Conservation (phyloP, 129 eudicot genomes). For the Erigeron canadensis region DNA sequence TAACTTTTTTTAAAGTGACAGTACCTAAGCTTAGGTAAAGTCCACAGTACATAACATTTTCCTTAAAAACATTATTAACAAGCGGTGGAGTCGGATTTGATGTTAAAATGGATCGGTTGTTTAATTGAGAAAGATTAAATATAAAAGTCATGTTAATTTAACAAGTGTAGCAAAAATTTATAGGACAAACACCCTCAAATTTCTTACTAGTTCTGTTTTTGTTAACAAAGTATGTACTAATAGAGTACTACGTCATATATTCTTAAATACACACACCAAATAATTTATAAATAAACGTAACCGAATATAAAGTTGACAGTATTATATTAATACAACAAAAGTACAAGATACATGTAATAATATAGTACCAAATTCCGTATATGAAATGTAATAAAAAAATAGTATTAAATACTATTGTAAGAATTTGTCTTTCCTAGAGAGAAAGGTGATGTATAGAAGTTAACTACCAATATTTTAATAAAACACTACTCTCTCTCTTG, state of each 20-base stretch:
- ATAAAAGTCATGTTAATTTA: too few species aligned
- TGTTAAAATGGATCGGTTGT: too few species aligned
- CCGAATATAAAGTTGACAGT: constrained; percentile 3
- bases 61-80: too few species aligned
- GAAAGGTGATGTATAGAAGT: constrained; percentile 36
- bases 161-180: too few species aligned
- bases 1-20: too few species aligned
- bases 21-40: too few species aligned
- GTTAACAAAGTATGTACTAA: too few species aligned
- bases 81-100: too few species aligned
- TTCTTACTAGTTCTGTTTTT: too few species aligned
- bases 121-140: too few species aligned
- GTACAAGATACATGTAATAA: not conserved
- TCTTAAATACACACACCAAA: constrained; percentile 17
- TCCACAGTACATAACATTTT: too few species aligned
- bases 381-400: constrained; percentile 10
- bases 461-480: constrained; percentile 33
- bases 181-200: too few species aligned
- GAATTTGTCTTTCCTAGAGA: constrained; percentile 31
- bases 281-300: not conserved
- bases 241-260: constrained; percentile 41
- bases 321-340: not conserved
- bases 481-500: not conserved
- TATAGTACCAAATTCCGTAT: constrained; percentile 22
- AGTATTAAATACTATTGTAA: not conserved